Base-by-base conservation (phyloP, 164 flowering plant genomes). In the Saururus chinensis region DNA sequence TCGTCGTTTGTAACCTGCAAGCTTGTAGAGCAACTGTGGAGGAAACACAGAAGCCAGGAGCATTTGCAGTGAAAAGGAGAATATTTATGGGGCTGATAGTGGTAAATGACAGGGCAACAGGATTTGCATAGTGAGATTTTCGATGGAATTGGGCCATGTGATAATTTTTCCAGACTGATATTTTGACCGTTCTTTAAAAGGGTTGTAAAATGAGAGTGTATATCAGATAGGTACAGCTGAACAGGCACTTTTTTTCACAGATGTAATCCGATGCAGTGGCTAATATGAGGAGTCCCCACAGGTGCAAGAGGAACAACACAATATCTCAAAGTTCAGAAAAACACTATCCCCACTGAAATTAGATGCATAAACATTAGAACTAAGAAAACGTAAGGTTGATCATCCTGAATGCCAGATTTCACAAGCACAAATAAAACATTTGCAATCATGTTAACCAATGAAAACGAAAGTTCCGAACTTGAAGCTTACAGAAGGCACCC, bases 1-100 rank as follows among this genome's bases (percentile, higher is more conserved):
- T 57, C 35, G 14, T 53, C 66, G 60, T 35, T 58, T 66, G 64
- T 52, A 57, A 76, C 72, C 82, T 70, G 72, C 71, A 79, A 68
- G 66, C 63, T 71, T 74, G 74, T 67, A 71, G 53, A 62, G 64
- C 59, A 71, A 74, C 74, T 68, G 74, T 59, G 73, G 77, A 74
- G 72, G 72, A 66, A 60, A 62, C 69, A 62, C 68, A 62, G 71
- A 67, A 71, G 71, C 77, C 72, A 68, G 70, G 68, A 68, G 71
- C 68, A 68, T 68, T 68, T 60, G 63, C 63, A 63, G 63, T 35
- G 62, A 30, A 71, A 56, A 71, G 75, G 72, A 63, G 57, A 58
- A 60, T 55, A 67, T 66, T 60, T 52, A 61, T 9, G 60, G 75
- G 70, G 54, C 37, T 53, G 64, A 60, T 62, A 56, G 25, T 40